Base-by-base conservation (phyloP, 1,284 basidiomycete genomes). In the Exobasidium rhododendri region DNA sequence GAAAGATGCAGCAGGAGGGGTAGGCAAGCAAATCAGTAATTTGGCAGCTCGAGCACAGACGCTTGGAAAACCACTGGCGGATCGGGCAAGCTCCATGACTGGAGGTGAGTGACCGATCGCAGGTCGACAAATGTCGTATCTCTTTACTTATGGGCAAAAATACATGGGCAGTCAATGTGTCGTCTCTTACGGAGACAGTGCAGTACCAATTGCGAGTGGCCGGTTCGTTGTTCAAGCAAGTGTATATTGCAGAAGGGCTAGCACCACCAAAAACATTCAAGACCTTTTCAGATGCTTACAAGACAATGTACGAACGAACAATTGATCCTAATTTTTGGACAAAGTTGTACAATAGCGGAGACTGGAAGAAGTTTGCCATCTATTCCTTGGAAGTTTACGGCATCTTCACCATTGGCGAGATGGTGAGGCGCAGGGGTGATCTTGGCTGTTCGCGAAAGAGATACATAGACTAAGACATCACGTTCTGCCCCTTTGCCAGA, bases 371-470 rank as follows among this genome's bases (percentile, higher is more conserved):
- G 70, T 63, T 78, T 56, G 89, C 86, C 44, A 82, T 97, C 59
- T 94, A 94, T 80, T 93, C 88, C 58, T 81, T 91, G 31, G 94
- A 97, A 82, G 90, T 89, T 46, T 91, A 92, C 77, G 88, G 88
- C 35, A 89, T 93, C 73, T 93, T 89, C 83, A 90, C 71, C 35
- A 78, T 79, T 55, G 77, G 77, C 35, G 76, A 79, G 62, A 79
- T 79, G 65, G 71, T 73, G 59, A 63, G 71, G 68, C 6, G 14
- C 3, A 17, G 30, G 17, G 2, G 30, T 7, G 26, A 2, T 47
- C 26, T 14, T 55, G 10, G n/a, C 53, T 24, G 52, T n/a, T 35
- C 7, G 28, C 4, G 52, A 5, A 7, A 31, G 28, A n/a, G 13
- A 32, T n/a, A 24, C 49, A 51, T 22, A 10, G 11, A 22, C 28